Base-by-base conservation (phyloP, 176 grass and related monocot genomes). In the Typha latifolia region DNA sequence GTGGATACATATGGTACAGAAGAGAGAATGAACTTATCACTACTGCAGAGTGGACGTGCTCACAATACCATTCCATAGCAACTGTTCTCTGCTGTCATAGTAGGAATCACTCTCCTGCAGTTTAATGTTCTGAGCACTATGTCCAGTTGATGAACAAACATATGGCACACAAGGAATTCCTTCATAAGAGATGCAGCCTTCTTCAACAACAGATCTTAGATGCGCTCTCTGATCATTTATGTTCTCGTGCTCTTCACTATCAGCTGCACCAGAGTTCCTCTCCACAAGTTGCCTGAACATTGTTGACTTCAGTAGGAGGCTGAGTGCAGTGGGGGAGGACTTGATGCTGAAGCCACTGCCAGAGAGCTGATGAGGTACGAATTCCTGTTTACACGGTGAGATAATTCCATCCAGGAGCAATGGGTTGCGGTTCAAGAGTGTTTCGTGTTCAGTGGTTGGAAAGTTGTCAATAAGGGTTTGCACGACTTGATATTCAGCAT, bases 301-400 rank as follows among this genome's bases (percentile, higher is more conserved):
- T n/a, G 83, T 75, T 8, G 88, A 91, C 70, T 86, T 91, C 12
- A 91, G 61, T 48, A 91, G 78, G 4, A 91, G 88, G 67, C 84
- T 67, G 3, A 91, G 80, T 49, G 88, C 88, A 0, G 88, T 86
- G 12, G 83, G 70, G 0, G 80, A 75, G 5, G 75, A 69, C 32
- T 72, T 66, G 22, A 37, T 86, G 32, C 76, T 74, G 21, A 51
- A 70, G 24, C 69, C 68, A 11, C 31, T 51, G 12, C 53, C 47
- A 49, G 37, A n/a, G 19, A 68, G 27, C 12, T 73, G 50, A 34
- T 68, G 75, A 15, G 24, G 5, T 4, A 66, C 12, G 10, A 14
- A 59, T 11, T 72, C 81, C 23, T 81, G 77, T 32, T 70, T 65
- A 12, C 69, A 64, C 21, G 51, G 12, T 18, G 57, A 50, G 43